Evolutionary conservation across 805 yeast genomes (phyloP).

Genomic region (Candida germanica): DNA sequence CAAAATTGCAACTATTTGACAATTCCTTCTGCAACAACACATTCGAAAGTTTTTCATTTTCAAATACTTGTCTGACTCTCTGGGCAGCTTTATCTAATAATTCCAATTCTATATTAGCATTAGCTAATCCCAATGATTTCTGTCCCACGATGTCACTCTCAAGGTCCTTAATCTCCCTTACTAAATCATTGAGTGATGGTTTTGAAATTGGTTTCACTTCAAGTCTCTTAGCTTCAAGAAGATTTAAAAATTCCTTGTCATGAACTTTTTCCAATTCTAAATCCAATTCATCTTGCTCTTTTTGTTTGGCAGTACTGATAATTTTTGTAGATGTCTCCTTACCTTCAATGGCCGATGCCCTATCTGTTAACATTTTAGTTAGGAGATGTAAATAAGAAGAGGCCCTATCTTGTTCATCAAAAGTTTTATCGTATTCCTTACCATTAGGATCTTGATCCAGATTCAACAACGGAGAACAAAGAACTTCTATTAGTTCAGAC

Average conservation of each 20-base stretch:
- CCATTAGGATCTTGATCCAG: constrained; percentile 57
- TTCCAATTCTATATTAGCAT: constrained; percentile 17
- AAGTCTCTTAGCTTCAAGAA: constrained; percentile 19
- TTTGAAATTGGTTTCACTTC: constrained; percentile 30
- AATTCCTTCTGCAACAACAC: constrained; percentile 44
- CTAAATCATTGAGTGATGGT: constrained; percentile 32
- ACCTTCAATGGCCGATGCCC: constrained; percentile 40
- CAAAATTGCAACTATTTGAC: constrained; percentile 51
- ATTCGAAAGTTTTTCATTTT: constrained; percentile 42
- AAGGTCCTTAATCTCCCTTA: constrained; percentile 24
- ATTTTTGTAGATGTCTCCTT: constrained; percentile 20
- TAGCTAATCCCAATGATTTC: constrained; percentile 13
- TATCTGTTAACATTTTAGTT: constrained; percentile 32
- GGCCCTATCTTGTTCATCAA: constrained; percentile 72
- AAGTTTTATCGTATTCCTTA: constrained; percentile 72
- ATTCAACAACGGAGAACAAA: constrained; percentile 48
- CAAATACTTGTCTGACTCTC: constrained; percentile 30
- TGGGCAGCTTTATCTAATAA: constrained; percentile 19
- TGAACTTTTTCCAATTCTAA: constrained; percentile 23
- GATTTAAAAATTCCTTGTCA: constrained; percentile 24
- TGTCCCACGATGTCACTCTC: constrained; percentile 24
- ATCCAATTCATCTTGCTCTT: constrained; percentile 19
- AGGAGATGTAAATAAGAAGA: constrained; percentile 55
- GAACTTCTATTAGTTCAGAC: constrained; percentile 35
- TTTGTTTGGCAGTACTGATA: constrained; percentile 15